These are phyloP conservation scores for Evansstolkia leycettana DNA, from an alignment of 495 filamentous ascomycete species.

Conservation along the genomic window DNA sequence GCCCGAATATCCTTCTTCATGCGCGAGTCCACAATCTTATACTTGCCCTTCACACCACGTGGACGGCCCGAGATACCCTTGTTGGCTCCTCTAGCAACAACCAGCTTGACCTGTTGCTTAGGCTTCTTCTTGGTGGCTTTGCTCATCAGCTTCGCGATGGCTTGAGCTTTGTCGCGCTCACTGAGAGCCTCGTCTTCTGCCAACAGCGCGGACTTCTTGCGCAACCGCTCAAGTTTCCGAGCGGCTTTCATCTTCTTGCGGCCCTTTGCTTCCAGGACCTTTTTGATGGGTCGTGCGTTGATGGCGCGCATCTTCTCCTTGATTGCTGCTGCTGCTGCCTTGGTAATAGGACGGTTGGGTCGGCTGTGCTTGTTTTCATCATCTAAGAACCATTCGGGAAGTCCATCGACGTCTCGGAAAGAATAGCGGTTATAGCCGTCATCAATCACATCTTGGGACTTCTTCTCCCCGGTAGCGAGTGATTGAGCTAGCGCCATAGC, in stretches of 20 bases:
- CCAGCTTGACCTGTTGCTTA: conserved; percentile 71
- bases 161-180: conserved; percentile 86
- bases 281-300: conserved; percentile 98
- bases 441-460: conserved; percentile 64
- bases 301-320: conserved; percentile 87
- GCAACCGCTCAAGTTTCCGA: conserved; percentile 78
- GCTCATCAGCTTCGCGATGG: conserved; percentile 69
- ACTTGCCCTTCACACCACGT: conserved; percentile 85
- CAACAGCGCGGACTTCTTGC: conserved; percentile 84
- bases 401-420: conserved; percentile 82
- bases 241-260: conserved; percentile 95
- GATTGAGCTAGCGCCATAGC: conserved; percentile 97
- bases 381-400: conserved; percentile 97
- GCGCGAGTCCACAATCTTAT: conserved; percentile 95
- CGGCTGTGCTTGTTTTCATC: conserved; percentile 79
- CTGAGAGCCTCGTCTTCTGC: conserved; percentile 81
- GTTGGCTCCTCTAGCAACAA: conserved; percentile 79
- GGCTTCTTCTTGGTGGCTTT: conserved; percentile 78
- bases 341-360: conserved; percentile 74
- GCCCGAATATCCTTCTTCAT: conserved; percentile 98
- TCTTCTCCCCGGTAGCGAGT: conserved; percentile 75
- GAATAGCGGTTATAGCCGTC: conserved; percentile 87
- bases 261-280: conserved; percentile 90
- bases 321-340: conserved; percentile 83
- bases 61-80: conserved; percentile 69